Percentiles rank a stretch among this genome's conserved stretches.
phyloP scores from a whole-genome alignment of 306 rosid genomes.

The Casuarina equisetifolia region DNA sequence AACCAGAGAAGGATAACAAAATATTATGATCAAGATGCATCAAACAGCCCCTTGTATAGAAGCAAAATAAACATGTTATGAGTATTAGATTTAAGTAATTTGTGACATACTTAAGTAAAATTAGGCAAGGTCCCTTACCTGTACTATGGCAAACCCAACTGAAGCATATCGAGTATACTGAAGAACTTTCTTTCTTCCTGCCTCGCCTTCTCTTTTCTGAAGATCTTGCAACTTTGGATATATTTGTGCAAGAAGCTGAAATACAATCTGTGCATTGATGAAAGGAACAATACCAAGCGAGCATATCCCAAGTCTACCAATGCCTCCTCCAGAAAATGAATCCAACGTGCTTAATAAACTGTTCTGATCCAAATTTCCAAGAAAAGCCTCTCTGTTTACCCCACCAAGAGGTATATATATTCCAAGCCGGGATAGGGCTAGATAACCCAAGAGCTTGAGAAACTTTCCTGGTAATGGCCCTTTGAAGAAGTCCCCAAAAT shows the following conservation, averaged over 20 bases:
- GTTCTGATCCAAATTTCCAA: slow-evolving; percentile 90
- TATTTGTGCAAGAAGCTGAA: slow-evolving; percentile 94
- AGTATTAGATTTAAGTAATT: not conserved
- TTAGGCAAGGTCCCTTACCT: slow-evolving; percentile 49
- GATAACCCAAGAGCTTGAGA: slow-evolving; percentile 79
- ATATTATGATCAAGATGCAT: slow-evolving; percentile 15
- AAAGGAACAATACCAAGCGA: slow-evolving; percentile 95
- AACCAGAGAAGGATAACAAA: slow-evolving; percentile 17
- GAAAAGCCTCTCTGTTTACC: slow-evolving; percentile 90
- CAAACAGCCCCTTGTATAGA: not conserved
- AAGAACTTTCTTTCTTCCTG: slow-evolving; percentile 91
- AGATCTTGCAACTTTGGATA: slow-evolving; percentile 96
- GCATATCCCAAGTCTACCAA: slow-evolving; percentile 92
- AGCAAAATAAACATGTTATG: not conserved
- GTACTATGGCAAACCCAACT: slow-evolving; percentile 92
- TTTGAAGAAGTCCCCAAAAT: slow-evolving; percentile 92
- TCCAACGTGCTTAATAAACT: slow-evolving; percentile 86
- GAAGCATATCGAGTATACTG: slow-evolving; percentile 93
- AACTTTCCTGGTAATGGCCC: slow-evolving; percentile 95
- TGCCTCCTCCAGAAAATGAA: slow-evolving; percentile 97
- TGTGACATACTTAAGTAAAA: not conserved
- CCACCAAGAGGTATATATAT: slow-evolving; percentile 93
- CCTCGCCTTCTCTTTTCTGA: slow-evolving; percentile 94
- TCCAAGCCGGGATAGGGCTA: slow-evolving; percentile 87
- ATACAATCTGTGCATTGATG: slow-evolving; percentile 92